These are phyloP conservation scores for Pythium myriotylum DNA, from an alignment of 352 stramenopile genomes.

Conservation along the genomic window DNA sequence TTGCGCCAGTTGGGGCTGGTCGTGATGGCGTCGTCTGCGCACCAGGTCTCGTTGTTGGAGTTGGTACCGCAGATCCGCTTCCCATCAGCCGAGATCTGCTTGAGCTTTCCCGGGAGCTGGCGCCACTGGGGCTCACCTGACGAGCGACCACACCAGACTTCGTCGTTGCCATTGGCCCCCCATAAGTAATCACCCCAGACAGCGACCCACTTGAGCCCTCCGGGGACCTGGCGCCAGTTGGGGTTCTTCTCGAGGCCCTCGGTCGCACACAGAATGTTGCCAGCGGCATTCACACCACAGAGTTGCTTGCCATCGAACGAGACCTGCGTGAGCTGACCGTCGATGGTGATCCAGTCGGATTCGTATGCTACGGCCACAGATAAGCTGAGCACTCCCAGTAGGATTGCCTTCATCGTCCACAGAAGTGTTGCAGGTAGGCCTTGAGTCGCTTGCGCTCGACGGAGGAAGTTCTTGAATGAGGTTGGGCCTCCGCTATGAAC, in stretches of 20 bases:
- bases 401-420: slow-evolving; percentile 11
- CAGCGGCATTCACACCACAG: slow-evolving; percentile 29
- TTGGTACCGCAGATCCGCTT: slow-evolving; percentile 37
- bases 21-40: slow-evolving; percentile 27
- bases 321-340: slow-evolving; percentile 28
- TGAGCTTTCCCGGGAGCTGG: slow-evolving; percentile 21
- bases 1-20: slow-evolving; percentile 31
- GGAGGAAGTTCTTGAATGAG: slow-evolving; percentile 12
- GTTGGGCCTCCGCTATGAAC: neutral
- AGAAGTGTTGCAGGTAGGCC: neutral
- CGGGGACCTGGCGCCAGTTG: slow-evolving; percentile 16
- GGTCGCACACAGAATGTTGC: slow-evolving; percentile 30
- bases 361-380: neutral
- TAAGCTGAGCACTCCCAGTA: slow-evolving; percentile 9
- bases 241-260: slow-evolving; percentile 14
- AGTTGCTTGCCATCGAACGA: slow-evolving; percentile 35
- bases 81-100: slow-evolving; percentile 33
- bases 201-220: slow-evolving; percentile 17
- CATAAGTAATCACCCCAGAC: slow-evolving; percentile 34
- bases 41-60: slow-evolving; percentile 27
- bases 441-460: neutral
- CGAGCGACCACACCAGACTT: slow-evolving; percentile 19
- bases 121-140: slow-evolving; percentile 20
- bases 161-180: slow-evolving; percentile 22
- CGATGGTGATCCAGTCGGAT: slow-evolving; percentile 24